Percentiles rank a stretch among this genome's conserved stretches.
Conservation (phyloP, 306 rosid species). For the Cucurbita pepo region DNA sequence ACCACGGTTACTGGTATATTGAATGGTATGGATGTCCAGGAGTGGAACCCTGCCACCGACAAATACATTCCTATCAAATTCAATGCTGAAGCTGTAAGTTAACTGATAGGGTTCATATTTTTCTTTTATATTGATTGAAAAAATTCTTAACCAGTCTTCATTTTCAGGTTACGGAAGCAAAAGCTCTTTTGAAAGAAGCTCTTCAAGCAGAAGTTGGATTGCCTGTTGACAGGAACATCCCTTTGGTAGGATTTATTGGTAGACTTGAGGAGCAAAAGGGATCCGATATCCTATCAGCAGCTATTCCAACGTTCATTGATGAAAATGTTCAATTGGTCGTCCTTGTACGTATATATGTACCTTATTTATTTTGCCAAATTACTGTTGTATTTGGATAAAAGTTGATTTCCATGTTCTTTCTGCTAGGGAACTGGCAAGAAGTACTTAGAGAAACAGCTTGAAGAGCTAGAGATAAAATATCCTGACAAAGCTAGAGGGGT, state of each 20-base stretch:
- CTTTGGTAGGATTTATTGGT: conserved; percentile 73
- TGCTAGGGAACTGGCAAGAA: conserved; percentile 37
- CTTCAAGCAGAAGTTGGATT: conserved; percentile 94
- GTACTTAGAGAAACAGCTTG: conserved; percentile 20
- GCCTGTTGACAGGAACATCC: conserved; percentile 61
- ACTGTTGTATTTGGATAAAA: neutral
- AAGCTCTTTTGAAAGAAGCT: conserved; percentile 66
- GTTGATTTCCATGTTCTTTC: conserved; percentile 1
- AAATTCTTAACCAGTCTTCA: neutral
- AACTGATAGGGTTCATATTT: neutral
- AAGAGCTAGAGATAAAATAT: conserved; percentile 20
- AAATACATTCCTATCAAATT: conserved; percentile 17
- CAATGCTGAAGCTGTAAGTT: conserved; percentile 23
- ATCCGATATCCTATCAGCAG: conserved; percentile 76
- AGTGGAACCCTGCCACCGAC: conserved; percentile 35
- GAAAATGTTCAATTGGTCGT: conserved; percentile 61
- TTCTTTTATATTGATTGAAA: neutral
- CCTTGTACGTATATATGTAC: conserved; percentile 35
- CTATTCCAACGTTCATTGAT: conserved; percentile 44
- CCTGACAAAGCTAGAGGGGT: conserved; percentile 28
- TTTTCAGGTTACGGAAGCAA: conserved; percentile 48
- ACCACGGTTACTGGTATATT: conserved; percentile 21
- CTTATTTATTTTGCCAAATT: neutral
- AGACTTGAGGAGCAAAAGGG: conserved; percentile 99
- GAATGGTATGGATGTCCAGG: conserved; percentile 41